These are phyloP conservation scores for Aspergillus panamensis DNA, from an alignment of 495 filamentous ascomycete genomes.

Conservation along the genomic window DNA sequence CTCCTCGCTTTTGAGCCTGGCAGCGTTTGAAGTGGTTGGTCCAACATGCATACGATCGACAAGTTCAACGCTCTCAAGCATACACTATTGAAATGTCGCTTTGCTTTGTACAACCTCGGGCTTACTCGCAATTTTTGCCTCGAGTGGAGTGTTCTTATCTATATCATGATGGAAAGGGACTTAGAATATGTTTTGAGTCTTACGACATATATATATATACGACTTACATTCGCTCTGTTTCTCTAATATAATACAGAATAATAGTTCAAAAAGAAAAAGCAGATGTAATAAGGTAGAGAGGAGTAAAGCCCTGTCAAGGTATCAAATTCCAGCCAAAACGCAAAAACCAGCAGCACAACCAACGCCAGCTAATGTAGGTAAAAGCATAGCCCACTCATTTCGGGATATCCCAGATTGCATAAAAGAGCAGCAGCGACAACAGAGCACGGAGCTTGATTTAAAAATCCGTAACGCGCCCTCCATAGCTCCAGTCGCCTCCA, in stretches of 20 bases:
- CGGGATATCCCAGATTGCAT: not conserved
- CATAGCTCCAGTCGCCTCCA: constrained; percentile 88
- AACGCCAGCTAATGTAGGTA: constrained; percentile 26
- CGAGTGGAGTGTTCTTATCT: too few species aligned
- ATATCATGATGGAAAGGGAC: too few species aligned
- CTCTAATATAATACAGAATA: not conserved
- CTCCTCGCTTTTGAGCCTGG: too few species aligned
- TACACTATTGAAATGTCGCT: too few species aligned
- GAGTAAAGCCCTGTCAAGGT: not conserved
- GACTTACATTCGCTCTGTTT: not conserved
- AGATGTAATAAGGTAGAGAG: not conserved
- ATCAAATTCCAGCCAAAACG: not conserved
- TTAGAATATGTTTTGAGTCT: too few species aligned
- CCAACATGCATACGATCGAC: too few species aligned
- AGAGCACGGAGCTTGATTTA: constrained; percentile 31
- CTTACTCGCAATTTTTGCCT: too few species aligned
- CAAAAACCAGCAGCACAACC: constrained; percentile 2
- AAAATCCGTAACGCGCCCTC: constrained; percentile 94
- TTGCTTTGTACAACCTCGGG: too few species aligned
- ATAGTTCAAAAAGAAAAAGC: not conserved
- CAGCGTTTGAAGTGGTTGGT: too few species aligned
- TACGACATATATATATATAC: too few species aligned
- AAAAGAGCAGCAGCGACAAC: not conserved
- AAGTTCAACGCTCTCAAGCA: too few species aligned
- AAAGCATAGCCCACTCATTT: too few species aligned